phyloP scores from a whole-genome alignment of 805 yeast species.

The Saccharomycopsis fermentans region DNA sequence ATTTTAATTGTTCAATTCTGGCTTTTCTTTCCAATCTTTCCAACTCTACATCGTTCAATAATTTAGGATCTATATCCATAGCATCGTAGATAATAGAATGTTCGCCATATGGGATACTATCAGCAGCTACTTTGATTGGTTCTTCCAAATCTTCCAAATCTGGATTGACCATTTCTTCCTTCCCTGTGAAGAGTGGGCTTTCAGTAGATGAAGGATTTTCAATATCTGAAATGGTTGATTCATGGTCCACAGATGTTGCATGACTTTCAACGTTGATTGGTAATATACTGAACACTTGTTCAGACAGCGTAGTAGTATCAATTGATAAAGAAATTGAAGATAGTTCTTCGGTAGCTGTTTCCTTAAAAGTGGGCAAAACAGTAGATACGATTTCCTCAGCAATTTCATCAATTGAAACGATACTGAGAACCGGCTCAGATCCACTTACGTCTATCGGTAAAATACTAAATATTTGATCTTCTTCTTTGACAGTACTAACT shows the following conservation, averaged over 20 bases:
- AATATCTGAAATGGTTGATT: not conserved
- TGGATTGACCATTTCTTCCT: not conserved
- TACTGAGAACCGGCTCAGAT: not conserved
- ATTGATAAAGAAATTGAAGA: not conserved
- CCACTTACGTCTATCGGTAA: not conserved
- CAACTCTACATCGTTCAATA: not conserved
- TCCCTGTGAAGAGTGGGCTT: not conserved
- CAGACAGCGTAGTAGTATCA: not conserved
- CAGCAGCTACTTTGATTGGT: not conserved
- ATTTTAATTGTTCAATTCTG: not conserved
- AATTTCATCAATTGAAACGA: not conserved
- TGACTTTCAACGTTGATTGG: not conserved
- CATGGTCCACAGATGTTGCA: not conserved
- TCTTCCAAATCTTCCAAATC: not conserved
- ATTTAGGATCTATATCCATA: not conserved
- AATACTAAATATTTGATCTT: not conserved
- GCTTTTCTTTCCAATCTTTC: not conserved
- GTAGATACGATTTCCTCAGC: not conserved
- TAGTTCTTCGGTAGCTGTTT: not conserved
- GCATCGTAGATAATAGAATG: not conserved
- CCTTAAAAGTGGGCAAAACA: not conserved
- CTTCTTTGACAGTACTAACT: not conserved
- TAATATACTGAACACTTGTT: not conserved
- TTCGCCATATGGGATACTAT: not conserved
- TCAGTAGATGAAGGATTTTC: not conserved